Conservation (phyloP, 164 flowering plant species). For the Sedum album region DNA sequence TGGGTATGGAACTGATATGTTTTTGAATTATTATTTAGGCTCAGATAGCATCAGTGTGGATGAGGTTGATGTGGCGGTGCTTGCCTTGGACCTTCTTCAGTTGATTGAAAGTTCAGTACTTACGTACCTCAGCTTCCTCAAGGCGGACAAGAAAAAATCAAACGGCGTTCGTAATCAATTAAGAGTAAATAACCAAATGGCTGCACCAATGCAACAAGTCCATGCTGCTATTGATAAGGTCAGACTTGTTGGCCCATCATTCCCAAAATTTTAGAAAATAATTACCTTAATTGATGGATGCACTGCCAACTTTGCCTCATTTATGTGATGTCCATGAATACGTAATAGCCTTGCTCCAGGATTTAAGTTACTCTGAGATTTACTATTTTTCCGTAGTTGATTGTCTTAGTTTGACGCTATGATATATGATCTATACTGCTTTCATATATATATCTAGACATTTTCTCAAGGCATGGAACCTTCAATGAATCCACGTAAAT, state of each 20-base stretch:
- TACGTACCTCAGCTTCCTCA: constrained; percentile 57
- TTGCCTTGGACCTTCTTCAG: constrained; percentile 48
- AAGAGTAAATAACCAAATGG: constrained; percentile 52
- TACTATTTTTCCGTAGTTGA: too few species aligned
- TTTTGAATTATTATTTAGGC: constrained; percentile 24
- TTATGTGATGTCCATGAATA: too few species aligned
- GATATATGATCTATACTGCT: too few species aligned
- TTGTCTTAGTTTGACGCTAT: too few species aligned
- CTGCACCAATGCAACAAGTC: constrained; percentile 58
- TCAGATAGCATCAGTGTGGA: constrained; percentile 26
- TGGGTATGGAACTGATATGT: neutral
- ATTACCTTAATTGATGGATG: too few species aligned
- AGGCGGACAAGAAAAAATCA: constrained; percentile 70
- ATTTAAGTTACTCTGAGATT: too few species aligned
- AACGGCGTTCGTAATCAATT: constrained; percentile 34
- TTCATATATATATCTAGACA: too few species aligned
- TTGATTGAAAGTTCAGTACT: constrained; percentile 58
- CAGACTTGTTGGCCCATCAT: neutral
- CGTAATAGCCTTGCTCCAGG: too few species aligned
- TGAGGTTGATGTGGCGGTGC: constrained; percentile 37
- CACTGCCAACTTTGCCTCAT: too few species aligned
- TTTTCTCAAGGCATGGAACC: too few species aligned
- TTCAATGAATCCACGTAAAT: too few species aligned
- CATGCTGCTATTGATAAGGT: constrained; percentile 77
- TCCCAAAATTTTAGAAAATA: neutral